A percentile compares a stretch with the other conserved stretches of the same genome.
phyloP scores from a whole-genome alignment of 1,139 yeast genomes.

The Scheffersomyces illinoinensis region DNA sequence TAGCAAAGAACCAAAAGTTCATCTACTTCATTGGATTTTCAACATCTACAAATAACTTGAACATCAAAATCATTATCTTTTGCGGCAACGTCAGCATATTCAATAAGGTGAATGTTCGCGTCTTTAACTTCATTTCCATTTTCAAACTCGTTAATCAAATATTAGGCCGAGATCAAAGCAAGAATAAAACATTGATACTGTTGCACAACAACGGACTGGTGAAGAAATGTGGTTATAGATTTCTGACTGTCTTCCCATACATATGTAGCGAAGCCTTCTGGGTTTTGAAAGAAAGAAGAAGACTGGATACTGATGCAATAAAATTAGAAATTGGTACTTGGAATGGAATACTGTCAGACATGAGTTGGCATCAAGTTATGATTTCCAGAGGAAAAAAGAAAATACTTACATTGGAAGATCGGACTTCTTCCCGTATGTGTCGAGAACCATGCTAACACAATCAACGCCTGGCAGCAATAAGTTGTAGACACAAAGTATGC shows the following conservation, averaged over 20 bases:
- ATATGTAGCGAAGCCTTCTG: neutral
- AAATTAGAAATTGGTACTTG: neutral
- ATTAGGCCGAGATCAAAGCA: no score
- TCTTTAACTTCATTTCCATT: no score
- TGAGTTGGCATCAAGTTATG: no score
- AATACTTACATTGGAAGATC: slow-evolving; percentile 49
- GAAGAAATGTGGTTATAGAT: neutral
- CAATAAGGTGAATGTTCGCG: no score
- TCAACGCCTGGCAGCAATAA: neutral
- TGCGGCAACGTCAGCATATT: no score
- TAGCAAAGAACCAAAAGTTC: neutral
- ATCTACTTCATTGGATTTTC: neutral
- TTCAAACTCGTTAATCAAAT: no score
- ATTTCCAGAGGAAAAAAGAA: neutral
- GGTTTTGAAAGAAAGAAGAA: neutral
- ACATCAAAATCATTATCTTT: no score
- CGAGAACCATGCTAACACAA: slow-evolving; percentile 23
- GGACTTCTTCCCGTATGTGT: slow-evolving; percentile 40
- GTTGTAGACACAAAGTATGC: neutral
- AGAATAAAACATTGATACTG: neutral
- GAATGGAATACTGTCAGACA: no score
- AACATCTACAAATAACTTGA: no score
- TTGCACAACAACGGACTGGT: neutral
- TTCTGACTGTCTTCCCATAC: neutral
- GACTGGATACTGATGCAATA: neutral